Percentiles rank a stretch among this genome's conserved stretches.
phyloP scores from a whole-genome alignment of 2,329 filamentous ascomycete genomes.

The Microcyclospora tardicrescens region DNA sequence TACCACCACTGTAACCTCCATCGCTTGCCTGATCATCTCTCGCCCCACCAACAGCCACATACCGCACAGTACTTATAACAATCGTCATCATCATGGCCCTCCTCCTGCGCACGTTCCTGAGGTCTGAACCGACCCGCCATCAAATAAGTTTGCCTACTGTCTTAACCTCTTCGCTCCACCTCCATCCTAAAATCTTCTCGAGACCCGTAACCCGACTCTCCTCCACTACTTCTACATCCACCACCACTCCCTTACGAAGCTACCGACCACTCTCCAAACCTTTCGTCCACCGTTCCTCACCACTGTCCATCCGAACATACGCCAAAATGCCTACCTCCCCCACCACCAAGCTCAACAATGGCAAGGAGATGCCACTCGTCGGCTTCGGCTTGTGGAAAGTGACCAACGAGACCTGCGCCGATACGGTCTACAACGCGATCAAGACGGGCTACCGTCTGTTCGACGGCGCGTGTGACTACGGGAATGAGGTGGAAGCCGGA shows the following conservation, averaged over 20 bases:
- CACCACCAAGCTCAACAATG: conserved; percentile 25
- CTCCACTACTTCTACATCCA: too few species aligned
- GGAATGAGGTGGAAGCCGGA: conserved; percentile 67
- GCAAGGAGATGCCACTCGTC: conserved; percentile 55
- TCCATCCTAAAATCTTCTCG: too few species aligned
- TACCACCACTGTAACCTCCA: too few species aligned
- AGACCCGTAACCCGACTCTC: too few species aligned
- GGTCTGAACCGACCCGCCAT: too few species aligned
- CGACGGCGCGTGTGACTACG: conserved; percentile 59
- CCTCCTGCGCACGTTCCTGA: too few species aligned
- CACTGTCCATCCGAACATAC: conserved; percentile 8
- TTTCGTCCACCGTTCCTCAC: too few species aligned
- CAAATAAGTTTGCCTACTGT: too few species aligned
- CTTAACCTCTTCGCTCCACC: too few species aligned
- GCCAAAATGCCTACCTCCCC: conserved; percentile 18
- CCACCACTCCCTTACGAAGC: neutral
- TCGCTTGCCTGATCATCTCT: too few species aligned
- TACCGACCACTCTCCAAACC: conserved; percentile 5
- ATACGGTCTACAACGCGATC: conserved; percentile 63
- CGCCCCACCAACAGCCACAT: too few species aligned
- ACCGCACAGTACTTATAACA: neutral
- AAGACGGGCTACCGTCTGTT: conserved; percentile 49
- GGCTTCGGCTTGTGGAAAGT: conserved; percentile 80
- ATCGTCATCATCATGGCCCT: too few species aligned
- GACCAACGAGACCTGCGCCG: conserved; percentile 56